These are phyloP conservation scores for Clavulina sp. DNA, from an alignment of 768 basidiomycete species.

Conservation along the genomic window DNA sequence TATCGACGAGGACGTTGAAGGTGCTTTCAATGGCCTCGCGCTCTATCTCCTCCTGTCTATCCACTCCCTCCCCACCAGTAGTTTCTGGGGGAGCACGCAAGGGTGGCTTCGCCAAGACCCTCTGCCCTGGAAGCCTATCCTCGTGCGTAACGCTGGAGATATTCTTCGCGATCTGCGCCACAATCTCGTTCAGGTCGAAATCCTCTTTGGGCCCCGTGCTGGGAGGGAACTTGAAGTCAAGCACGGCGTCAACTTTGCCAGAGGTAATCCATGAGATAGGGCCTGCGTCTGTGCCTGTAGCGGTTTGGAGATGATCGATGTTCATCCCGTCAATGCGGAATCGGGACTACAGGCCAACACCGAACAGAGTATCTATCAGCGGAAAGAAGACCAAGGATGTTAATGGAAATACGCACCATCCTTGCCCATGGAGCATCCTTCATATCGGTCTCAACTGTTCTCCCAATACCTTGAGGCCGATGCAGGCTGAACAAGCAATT, in stretches of 20 bases:
- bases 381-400: constrained; percentile 3
- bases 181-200: constrained; percentile 58
- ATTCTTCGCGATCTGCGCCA: constrained; percentile 82
- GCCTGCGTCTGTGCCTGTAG: constrained; percentile 54
- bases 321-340: constrained; percentile 94
- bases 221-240: constrained; percentile 93
- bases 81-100: constrained; percentile 48
- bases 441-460: constrained; percentile 71
- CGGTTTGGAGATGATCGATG: constrained; percentile 83
- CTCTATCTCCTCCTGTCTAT: constrained; percentile 18
- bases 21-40: background rate
- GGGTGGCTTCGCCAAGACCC: constrained; percentile 73
- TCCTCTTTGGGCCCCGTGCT: constrained; percentile 38
- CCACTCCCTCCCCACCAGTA: constrained; percentile 10
- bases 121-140: constrained; percentile 69
- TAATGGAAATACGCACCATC: constrained; percentile 44
- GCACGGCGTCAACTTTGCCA: constrained; percentile 88
- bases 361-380: constrained; percentile 9
- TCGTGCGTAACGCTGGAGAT: constrained; percentile 32
- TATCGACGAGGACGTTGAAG: constrained; percentile 42
- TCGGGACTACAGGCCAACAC: constrained; percentile 42
- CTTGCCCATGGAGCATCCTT: constrained; percentile 71
- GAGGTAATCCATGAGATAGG: constrained; percentile 97
- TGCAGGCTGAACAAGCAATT: constrained; percentile 95
- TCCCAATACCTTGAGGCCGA: constrained; percentile 86